Evolutionary conservation across 148 eudicot genomes (phyloP).

Genomic region (Rhododendron simsii): DNA sequence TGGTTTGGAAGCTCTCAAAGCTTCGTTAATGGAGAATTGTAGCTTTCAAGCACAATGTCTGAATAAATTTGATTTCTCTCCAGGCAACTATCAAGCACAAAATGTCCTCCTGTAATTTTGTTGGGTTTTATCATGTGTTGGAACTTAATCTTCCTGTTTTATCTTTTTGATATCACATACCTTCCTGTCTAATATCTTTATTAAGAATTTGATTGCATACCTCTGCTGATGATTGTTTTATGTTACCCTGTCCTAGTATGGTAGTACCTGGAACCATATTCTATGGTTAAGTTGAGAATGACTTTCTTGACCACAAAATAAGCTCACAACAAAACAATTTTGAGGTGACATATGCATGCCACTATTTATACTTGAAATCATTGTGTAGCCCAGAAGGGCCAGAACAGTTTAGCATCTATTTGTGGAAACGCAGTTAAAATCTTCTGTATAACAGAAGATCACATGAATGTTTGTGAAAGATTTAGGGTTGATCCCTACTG

Average conservation of each 20-base stretch:
- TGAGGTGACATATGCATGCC: neutral
- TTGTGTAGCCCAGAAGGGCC: neutral
- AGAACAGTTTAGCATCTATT: neutral
- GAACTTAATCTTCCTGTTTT: neutral
- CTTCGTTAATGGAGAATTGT: neutral
- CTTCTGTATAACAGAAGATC: neutral
- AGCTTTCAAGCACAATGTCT: neutral
- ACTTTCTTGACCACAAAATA: neutral
- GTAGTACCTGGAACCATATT: neutral
- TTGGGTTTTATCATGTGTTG: neutral
- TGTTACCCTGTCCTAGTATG: neutral
- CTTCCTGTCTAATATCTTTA: neutral
- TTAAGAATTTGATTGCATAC: neutral
- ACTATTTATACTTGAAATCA: neutral
- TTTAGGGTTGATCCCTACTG: neutral
- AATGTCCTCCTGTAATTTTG: neutral
- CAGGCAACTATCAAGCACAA: neutral
- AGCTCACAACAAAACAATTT: neutral
- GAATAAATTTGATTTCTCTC: neutral
- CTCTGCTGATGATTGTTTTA: neutral
- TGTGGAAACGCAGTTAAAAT: neutral
- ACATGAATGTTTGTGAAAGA: neutral
- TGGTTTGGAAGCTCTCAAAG: neutral
- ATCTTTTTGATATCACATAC: neutral
- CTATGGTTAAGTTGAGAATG: neutral